Percentiles rank a stretch among this genome's conserved stretches.
Conservation (phyloP, 768 basidiomycete species). For the Clitopilus passeckerianus region DNA sequence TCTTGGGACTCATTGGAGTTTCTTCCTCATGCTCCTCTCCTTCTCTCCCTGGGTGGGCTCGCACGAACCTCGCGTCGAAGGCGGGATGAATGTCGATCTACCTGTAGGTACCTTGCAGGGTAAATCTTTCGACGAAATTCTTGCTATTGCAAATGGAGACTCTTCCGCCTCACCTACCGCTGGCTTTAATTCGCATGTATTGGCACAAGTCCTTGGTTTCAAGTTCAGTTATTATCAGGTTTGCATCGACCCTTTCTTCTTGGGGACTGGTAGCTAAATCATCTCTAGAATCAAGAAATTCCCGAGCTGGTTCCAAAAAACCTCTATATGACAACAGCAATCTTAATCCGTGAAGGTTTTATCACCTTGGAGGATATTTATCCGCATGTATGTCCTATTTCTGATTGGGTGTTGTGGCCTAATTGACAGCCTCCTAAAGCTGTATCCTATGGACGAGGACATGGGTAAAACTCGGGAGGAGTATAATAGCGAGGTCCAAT, state of each 20-base stretch:
- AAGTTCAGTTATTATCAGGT: conserved; percentile 93
- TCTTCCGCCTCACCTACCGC: conserved; percentile 15
- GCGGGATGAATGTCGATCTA: conserved; percentile 32
- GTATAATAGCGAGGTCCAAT: conserved; percentile 57
- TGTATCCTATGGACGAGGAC: conserved; percentile 70
- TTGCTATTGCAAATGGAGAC: conserved; percentile 45
- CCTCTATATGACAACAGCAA: conserved; percentile 77
- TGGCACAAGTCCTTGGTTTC: conserved; percentile 95
- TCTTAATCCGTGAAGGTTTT: conserved; percentile 88
- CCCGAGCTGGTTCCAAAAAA: conserved; percentile 62
- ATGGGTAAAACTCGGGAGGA: conserved; percentile 66
- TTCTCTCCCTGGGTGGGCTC: conserved; percentile 83
- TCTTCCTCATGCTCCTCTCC: conserved; percentile 83
- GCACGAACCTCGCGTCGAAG: conserved; percentile 23
- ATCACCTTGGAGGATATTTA: conserved; percentile 85
- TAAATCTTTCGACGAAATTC: conserved; percentile 64
- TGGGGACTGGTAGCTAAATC: not conserved
- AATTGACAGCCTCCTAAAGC: conserved; percentile 29
- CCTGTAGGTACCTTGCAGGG: conserved; percentile 40
- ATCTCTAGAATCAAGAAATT: conserved; percentile 47
- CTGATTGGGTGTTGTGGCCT: not conserved
- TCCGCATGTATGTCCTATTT: conserved; percentile 67
- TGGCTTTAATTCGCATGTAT: conserved; percentile 44
- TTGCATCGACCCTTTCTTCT: conserved; percentile 9
- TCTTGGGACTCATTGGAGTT: conserved; percentile 75